Evolutionary conservation across 1,139 yeast genomes (phyloP), one percentile per base, ranked within the genome.

Genomic region (Eremothecium gossypii): DNA sequence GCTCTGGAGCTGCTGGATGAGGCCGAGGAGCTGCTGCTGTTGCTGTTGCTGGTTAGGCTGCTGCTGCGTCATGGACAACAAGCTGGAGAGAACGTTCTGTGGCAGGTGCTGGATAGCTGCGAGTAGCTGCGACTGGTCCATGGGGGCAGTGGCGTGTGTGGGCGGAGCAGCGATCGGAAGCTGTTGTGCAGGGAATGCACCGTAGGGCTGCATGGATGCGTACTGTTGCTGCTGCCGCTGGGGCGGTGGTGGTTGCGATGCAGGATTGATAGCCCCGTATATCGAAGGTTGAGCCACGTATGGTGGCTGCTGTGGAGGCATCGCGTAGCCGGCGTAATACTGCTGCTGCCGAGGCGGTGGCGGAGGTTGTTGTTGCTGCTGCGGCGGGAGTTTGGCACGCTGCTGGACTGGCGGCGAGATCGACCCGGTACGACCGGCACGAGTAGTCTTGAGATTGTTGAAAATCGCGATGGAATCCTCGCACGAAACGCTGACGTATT

Each of bases 401-500:
- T 34, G 37, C 14, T 17, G 37, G 6, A 34, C 10, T 20, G 38
- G 42, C n/a, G 42, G 44, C 34, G 41, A 44, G 28, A 39, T 39
- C 42, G 53, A 40, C 52, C 47, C 41, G 52, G 47, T 60, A 38
- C 50, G 58, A 49, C 46, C 49, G 45, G 41, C 63, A 55, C 55
- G 66, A 55, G 44, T 65, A 56, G 43, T 61, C 53, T 45, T 63
- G 41, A 46, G 59, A 53, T 47, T 70, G 58, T 46, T 79, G 77
- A 61, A 61, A 8, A 61, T 56, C 9, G 60, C 55, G 8, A 79
- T 72, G 0, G 89, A 91, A 30, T 76, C 79, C 33, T 76, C 76
- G 4, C 78, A 68, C 7, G 79, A 79, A 14, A 85, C 70, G 43
- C 75, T 74, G 4, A 83, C 73, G 56, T 86, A 87, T 56, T 87